These are phyloP conservation scores for Alternaria triticina DNA, from an alignment of 2,329 filamentous ascomycete genomes.

Conservation along the genomic window DNA sequence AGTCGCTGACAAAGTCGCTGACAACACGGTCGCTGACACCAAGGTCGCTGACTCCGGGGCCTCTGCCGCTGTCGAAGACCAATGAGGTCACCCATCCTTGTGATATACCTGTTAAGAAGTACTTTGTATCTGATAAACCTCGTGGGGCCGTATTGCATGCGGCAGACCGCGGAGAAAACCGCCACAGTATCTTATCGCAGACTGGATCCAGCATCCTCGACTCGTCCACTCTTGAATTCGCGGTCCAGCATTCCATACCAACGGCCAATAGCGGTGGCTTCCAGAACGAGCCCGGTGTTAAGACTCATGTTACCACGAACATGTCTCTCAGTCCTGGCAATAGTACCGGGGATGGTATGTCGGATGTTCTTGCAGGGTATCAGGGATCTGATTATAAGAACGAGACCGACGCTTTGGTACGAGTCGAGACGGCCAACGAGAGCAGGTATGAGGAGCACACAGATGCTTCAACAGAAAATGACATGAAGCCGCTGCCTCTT, in stretches of 20 bases:
- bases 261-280: conserved; percentile 25
- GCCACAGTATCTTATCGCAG: conserved; percentile 35
- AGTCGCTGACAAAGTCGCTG: neutral
- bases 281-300: conserved; percentile 6
- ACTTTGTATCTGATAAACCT: neutral
- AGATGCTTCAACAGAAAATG: conserved; percentile 9
- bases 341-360: conserved; percentile 42
- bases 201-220: conserved; percentile 33
- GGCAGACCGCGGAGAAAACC: conserved; percentile 10
- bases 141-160: neutral
- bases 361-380: conserved; percentile 41
- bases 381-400: conserved; percentile 35
- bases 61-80: neutral
- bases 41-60: neutral
- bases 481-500: conserved; percentile 2
- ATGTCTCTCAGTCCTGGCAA: conserved; percentile 14
- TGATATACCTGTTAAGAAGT: neutral
- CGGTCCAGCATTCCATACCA: conserved; percentile 38
- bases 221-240: conserved; percentile 43
- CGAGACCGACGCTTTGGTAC: conserved; percentile 9
- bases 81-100: neutral
- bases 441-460: conserved; percentile 1
- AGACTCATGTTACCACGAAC: neutral
- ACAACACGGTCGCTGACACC: neutral
- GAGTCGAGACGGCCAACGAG: neutral